These are phyloP conservation scores for Coriaria nepalensis DNA, from an alignment of 306 rosid genomes.

Conservation along the genomic window DNA sequence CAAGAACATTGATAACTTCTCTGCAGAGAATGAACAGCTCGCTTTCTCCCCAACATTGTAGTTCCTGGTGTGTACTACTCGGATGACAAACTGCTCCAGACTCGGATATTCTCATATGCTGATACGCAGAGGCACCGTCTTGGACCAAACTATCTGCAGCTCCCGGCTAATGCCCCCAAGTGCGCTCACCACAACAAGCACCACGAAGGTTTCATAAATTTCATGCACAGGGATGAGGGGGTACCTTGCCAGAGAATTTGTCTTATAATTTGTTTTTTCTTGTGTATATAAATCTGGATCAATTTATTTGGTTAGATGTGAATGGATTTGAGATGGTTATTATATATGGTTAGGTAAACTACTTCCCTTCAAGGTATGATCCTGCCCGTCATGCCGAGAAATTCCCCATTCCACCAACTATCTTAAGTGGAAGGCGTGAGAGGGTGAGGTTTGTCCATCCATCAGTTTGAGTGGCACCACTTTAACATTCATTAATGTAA, in stretches of 20 bases:
- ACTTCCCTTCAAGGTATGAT: slow-evolving; percentile 87
- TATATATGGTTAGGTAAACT: slow-evolving; percentile 41
- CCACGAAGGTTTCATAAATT: slow-evolving; percentile 86
- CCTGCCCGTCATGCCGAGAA: slow-evolving; percentile 71
- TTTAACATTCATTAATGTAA: too few species aligned
- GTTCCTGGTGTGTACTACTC: slow-evolving; percentile 86
- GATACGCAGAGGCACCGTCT: slow-evolving; percentile 96
- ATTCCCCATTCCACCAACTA: slow-evolving; percentile 47
- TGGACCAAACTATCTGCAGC: slow-evolving; percentile 91
- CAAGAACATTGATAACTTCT: slow-evolving; percentile 85
- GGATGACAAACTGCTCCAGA: slow-evolving; percentile 85
- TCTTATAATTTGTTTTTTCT: background rate
- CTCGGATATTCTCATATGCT: slow-evolving; percentile 72
- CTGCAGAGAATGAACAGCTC: slow-evolving; percentile 92
- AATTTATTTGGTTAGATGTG: background rate
- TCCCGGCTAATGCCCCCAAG: slow-evolving; percentile 90
- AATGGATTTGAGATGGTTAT: too few species aligned
- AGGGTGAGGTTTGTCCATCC: slow-evolving; percentile 40
- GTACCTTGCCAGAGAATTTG: slow-evolving; percentile 10
- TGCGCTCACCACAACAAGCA: slow-evolving; percentile 89
- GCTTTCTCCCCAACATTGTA: slow-evolving; percentile 72
- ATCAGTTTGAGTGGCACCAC: background rate
- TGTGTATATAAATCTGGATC: slow-evolving; percentile 2
- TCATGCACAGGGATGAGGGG: slow-evolving; percentile 96
- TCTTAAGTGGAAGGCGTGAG: slow-evolving; percentile 48